Percentiles rank a stretch among this genome's conserved stretches.
These are phyloP conservation scores for Podila minutissima DNA, from an alignment of 192 early-diverging fungal genomes.

Conservation along the genomic window DNA sequence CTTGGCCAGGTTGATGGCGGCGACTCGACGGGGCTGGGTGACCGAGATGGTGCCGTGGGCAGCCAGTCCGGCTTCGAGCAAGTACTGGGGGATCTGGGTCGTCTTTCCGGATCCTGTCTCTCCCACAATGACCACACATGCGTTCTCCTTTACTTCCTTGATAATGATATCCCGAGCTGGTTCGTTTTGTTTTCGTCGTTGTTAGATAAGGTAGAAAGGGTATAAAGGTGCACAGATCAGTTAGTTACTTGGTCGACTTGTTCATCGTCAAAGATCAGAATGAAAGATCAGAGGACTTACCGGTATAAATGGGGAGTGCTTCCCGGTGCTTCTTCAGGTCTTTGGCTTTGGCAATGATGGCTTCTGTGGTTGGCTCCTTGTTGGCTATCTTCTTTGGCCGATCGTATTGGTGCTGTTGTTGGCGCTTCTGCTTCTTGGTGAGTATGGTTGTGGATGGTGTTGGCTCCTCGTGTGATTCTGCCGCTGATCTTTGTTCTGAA, in stretches of 20 bases:
- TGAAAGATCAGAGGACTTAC: slow-evolving; percentile 6
- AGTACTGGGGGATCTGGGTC: slow-evolving; percentile 97
- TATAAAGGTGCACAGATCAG: neutral
- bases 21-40: slow-evolving; percentile 88
- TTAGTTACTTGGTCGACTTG: neutral
- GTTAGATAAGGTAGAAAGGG: neutral
- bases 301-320: slow-evolving; percentile 36
- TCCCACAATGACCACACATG: slow-evolving; percentile 94
- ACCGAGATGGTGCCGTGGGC: slow-evolving; percentile 76
- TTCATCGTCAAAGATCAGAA: too few species aligned
- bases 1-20: slow-evolving; percentile 83
- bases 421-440: slow-evolving; percentile 35
- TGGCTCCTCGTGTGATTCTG: neutral
- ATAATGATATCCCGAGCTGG: slow-evolving; percentile 59
- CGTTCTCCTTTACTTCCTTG: slow-evolving; percentile 90
- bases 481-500: neutral
- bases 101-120: slow-evolving; percentile 99
- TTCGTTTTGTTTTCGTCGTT: too few species aligned
- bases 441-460: neutral
- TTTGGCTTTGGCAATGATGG: slow-evolving; percentile 34
- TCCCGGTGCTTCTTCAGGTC: slow-evolving; percentile 36
- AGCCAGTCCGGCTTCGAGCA: slow-evolving; percentile 74
- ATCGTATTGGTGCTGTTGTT: slow-evolving; percentile 17
- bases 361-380: slow-evolving; percentile 31
- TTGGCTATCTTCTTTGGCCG: slow-evolving; percentile 22